Evolutionary conservation across 177 flowering plant genomes (phyloP).

Genomic region (Telopea speciosissima): DNA sequence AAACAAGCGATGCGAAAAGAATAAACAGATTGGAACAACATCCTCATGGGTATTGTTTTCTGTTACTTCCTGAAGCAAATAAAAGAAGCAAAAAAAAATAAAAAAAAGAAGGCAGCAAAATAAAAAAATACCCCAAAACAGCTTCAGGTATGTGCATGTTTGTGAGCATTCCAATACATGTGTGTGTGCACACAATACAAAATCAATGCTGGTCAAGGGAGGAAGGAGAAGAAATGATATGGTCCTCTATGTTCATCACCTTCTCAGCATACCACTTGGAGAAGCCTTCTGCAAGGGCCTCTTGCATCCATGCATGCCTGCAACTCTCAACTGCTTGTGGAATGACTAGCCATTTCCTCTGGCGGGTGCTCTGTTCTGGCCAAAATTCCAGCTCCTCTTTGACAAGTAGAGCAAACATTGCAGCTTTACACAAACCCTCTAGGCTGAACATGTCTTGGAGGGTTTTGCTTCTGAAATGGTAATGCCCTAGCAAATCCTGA

Average conservation of each 20-base stretch:
- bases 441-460: slow-evolving; percentile 65
- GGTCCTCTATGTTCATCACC: slow-evolving; percentile 5
- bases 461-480: slow-evolving; percentile 63
- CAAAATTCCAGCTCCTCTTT: slow-evolving; percentile 66
- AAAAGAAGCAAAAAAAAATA: not conserved
- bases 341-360: slow-evolving; percentile 50
- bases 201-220: not conserved
- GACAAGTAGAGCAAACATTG: slow-evolving; percentile 68
- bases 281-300: slow-evolving; percentile 51
- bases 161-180: not conserved
- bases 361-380: slow-evolving; percentile 68
- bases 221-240: not conserved
- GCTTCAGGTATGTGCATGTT: not conserved
- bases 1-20: not conserved
- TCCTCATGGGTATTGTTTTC: not conserved
- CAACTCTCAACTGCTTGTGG: slow-evolving; percentile 49
- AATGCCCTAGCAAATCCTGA: slow-evolving; percentile 49
- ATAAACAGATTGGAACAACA: not conserved
- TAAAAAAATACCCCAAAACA: not conserved
- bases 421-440: slow-evolving; percentile 64
- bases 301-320: slow-evolving; percentile 68
- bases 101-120: no score
- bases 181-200: not conserved
- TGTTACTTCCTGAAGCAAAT: not conserved
- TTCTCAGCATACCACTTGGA: slow-evolving; percentile 38